Evolutionary conservation across 2,329 filamentous ascomycete genomes (phyloP).

Genomic region (Blumeria graminis): DNA sequence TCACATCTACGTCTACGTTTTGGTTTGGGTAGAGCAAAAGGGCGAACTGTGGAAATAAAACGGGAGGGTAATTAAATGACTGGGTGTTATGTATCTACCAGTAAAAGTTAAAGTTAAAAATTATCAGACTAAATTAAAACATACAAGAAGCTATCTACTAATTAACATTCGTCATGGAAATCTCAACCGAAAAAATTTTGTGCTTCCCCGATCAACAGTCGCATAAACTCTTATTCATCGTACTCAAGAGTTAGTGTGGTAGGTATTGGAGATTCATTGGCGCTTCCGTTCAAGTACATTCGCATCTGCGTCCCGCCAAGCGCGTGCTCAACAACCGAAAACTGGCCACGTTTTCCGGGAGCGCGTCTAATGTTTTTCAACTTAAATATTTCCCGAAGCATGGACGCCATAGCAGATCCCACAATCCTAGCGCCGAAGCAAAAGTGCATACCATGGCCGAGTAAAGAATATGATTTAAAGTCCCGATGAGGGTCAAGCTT

Average conservation of each 20-base stretch:
- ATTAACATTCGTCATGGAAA: too few relatives aligned
- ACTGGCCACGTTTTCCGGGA: constrained; percentile 17
- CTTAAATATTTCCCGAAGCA: constrained; percentile 21
- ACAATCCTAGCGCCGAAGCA: constrained; percentile 19
- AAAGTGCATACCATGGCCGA: constrained; percentile 19
- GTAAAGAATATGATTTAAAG: constrained; percentile 17
- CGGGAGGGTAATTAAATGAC: too few relatives aligned
- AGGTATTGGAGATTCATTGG: constrained; percentile 22
- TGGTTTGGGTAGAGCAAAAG: too few relatives aligned
- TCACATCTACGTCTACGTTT: too few relatives aligned
- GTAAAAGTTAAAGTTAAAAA: too few relatives aligned
- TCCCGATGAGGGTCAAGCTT: constrained; percentile 20
- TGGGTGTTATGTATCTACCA: too few relatives aligned
- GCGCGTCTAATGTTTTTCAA: constrained; percentile 20
- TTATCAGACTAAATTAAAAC: too few relatives aligned
- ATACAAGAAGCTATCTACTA: too few relatives aligned
- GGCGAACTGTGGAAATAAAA: too few relatives aligned
- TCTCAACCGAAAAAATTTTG: too few relatives aligned
- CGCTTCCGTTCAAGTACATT: constrained; percentile 23
- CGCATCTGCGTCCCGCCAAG: constrained; percentile 23
- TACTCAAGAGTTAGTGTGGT: constrained; percentile 20
- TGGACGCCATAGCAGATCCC: constrained; percentile 18
- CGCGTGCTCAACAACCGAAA: constrained; percentile 20
- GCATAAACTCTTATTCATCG: constrained; percentile 11
- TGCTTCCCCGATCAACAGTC: too few relatives aligned